Conservation (phyloP, 2,329 filamentous ascomycete genomes). For the Scleromitrula shiraiana region DNA sequence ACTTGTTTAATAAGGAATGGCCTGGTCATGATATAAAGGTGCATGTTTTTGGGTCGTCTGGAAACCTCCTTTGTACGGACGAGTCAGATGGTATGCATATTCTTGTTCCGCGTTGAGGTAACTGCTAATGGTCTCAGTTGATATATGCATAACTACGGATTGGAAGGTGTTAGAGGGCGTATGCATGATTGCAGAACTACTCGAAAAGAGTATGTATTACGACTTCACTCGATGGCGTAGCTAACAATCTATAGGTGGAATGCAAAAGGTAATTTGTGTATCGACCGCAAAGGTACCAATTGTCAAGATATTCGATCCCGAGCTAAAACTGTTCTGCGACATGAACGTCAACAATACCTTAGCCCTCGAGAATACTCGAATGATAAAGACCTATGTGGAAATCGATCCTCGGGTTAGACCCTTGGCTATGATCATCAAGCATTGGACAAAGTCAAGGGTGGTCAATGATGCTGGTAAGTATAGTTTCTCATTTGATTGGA, state of each 20-base stretch:
- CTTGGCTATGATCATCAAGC: conserved; percentile 92
- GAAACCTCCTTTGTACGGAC: conserved; percentile 87
- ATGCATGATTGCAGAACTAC: conserved; percentile 79
- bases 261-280: conserved; percentile 94
- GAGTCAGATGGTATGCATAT: conserved; percentile 78
- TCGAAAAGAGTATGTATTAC: conserved; percentile 66
- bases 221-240: conserved; percentile 9
- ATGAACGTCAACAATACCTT: conserved; percentile 99
- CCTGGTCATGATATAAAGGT: conserved; percentile 84
- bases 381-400: conserved; percentile 96
- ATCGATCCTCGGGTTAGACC: conserved; percentile 85
- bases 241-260: conserved; percentile 62
- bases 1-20: conserved; percentile 83
- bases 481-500: conserved; percentile 31
- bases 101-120: not conserved
- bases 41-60: conserved; percentile 95
- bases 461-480: conserved; percentile 89
- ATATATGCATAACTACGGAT: conserved; percentile 92
- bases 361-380: conserved; percentile 90
- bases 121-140: conserved; percentile 50
- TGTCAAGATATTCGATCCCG: conserved; percentile 97
- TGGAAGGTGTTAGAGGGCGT: conserved; percentile 84
- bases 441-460: conserved; percentile 90
- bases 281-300: conserved; percentile 95
- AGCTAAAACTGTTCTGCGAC: conserved; percentile 81